Percentiles rank a stretch among this genome's conserved stretches.
Evolutionary conservation across 1,284 basidiomycete genomes (phyloP).

Genomic region (Cryptococcus wingfieldii): DNA sequence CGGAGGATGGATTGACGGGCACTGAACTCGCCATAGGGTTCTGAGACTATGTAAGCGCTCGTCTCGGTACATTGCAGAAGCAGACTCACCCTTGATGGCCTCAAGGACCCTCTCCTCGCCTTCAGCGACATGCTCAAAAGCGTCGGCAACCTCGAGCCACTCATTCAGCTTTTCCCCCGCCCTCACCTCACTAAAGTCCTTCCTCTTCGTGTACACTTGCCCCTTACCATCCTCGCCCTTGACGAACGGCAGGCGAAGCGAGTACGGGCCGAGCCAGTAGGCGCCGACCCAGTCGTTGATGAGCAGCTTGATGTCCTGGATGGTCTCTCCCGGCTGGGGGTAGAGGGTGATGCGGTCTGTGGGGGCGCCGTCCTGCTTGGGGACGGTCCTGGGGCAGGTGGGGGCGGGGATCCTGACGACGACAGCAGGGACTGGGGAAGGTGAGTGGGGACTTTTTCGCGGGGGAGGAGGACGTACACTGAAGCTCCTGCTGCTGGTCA

Average conservation of each 20-base stretch:
- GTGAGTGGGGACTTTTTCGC: not conserved
- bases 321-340: conserved; percentile 44
- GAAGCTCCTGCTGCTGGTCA: not conserved
- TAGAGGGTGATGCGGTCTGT: conserved; percentile 36
- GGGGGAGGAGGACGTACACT: not conserved
- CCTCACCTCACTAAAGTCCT: conserved; percentile 42
- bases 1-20: conserved; percentile 53
- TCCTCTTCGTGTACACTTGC: conserved; percentile 27
- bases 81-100: conserved; percentile 42
- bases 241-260: conserved; percentile 32
- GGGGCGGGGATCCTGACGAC: conserved; percentile 44
- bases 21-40: conserved; percentile 53
- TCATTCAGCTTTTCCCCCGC: conserved; percentile 48
- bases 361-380: conserved; percentile 23
- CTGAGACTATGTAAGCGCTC: conserved; percentile 22
- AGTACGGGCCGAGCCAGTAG: conserved; percentile 51
- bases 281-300: conserved; percentile 49
- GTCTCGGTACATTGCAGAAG: not conserved
- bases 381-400: conserved; percentile 40
- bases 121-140: conserved; percentile 42
- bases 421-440: conserved; percentile 20
- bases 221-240: conserved; percentile 15
- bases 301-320: conserved; percentile 49
- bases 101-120: conserved; percentile 41
- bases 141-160: conserved; percentile 48